Evolutionary conservation across 192 early-diverging fungal species (phyloP).

Genomic region (Mortierella antarctica): DNA sequence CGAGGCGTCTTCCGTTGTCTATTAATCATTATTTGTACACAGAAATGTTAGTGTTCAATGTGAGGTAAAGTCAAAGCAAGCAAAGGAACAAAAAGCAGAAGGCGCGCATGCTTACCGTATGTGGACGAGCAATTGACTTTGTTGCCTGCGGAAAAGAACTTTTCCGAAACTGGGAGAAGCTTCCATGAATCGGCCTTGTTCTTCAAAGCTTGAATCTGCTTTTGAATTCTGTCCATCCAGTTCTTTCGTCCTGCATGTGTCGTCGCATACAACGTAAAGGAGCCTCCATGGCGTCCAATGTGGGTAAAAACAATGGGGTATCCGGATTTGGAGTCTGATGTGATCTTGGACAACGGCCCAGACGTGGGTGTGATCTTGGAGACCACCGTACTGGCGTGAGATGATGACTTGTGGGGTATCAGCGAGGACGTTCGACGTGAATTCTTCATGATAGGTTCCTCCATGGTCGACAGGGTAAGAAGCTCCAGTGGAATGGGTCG

Average conservation of each 20-base stretch:
- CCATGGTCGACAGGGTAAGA: constrained; percentile 70
- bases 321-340: constrained; percentile 64
- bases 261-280: constrained; percentile 78
- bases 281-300: constrained; percentile 77
- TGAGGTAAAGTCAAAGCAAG: not conserved
- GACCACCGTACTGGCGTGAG: constrained; percentile 27
- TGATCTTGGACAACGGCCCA: constrained; percentile 42
- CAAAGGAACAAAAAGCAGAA: constrained; percentile 4
- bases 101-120: constrained; percentile 48
- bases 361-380: constrained; percentile 46
- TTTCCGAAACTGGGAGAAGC: constrained; percentile 62
- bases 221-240: constrained; percentile 88
- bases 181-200: constrained; percentile 65
- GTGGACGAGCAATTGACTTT: constrained; percentile 67
- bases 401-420: constrained; percentile 40
- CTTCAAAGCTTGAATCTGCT: constrained; percentile 60
- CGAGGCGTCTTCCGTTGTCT: constrained; percentile 71
- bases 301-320: constrained; percentile 82
- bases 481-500: constrained; percentile 88
- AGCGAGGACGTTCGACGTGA: constrained; percentile 43
- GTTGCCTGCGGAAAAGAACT: constrained; percentile 62
- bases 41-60: not conserved
- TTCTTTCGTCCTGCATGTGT: constrained; percentile 78
- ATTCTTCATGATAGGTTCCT: constrained; percentile 44
- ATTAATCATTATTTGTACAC: constrained; percentile 24